A percentile compares a stretch with the other conserved stretches of the same genome.
Evolutionary conservation across 352 stramenopile species (phyloP).

Genomic region (Pythium volutum): DNA sequence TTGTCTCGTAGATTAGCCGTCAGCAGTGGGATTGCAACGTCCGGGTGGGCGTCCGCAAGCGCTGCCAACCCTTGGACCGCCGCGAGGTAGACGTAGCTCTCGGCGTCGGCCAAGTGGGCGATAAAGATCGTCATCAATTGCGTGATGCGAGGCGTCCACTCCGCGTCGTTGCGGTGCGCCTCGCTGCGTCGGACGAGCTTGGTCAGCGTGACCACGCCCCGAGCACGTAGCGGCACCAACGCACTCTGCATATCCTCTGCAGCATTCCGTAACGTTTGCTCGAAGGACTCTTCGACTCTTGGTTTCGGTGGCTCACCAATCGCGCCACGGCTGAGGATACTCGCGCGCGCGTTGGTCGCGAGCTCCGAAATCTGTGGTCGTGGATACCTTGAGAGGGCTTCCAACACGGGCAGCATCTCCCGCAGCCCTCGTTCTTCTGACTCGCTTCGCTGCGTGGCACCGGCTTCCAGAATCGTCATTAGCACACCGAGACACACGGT

Average conservation of each 20-base stretch:
- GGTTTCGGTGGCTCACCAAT: not conserved
- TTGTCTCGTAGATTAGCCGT: constrained; percentile 46
- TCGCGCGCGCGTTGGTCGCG: constrained; percentile 53
- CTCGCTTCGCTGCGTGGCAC: constrained; percentile 38
- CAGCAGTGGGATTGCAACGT: constrained; percentile 66
- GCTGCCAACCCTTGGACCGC: constrained; percentile 69
- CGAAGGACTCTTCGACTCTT: constrained; percentile 38
- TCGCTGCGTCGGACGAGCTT: constrained; percentile 70
- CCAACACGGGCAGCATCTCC: constrained; percentile 60
- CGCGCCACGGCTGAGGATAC: constrained; percentile 54
- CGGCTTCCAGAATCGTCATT: constrained; percentile 77
- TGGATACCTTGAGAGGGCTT: constrained; percentile 46
- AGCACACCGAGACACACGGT: constrained; percentile 76
- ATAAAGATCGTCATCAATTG: constrained; percentile 59
- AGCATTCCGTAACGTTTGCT: constrained; percentile 45
- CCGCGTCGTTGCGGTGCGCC: constrained; percentile 31
- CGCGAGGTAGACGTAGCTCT: constrained; percentile 87
- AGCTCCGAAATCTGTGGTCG: constrained; percentile 71
- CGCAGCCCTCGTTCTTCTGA: constrained; percentile 56
- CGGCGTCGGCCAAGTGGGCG: constrained; percentile 53
- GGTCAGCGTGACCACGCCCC: constrained; percentile 69
- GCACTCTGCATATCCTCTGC: constrained; percentile 58
- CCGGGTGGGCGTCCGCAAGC: constrained; percentile 54
- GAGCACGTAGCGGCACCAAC: constrained; percentile 67
- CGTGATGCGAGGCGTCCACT: constrained; percentile 51